Base-by-base conservation (phyloP, 352 stramenopile genomes). In the Globisporangium ultimum region DNA sequence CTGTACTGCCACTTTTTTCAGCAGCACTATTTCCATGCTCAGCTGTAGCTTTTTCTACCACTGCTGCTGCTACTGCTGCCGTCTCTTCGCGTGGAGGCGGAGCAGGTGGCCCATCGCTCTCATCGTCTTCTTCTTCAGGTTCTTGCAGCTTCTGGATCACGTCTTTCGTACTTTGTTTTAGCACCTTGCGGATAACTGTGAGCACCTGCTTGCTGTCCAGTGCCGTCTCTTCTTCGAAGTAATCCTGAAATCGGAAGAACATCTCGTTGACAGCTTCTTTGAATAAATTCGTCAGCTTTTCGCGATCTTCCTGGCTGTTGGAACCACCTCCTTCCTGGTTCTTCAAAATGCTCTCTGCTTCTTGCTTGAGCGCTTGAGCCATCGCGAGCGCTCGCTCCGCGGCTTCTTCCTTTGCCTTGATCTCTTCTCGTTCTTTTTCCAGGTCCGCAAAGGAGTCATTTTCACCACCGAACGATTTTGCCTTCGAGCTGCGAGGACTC, bases 181-280 rank as follows among this genome's bases (percentile, higher is more conserved):
- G 66, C 21, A 93, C 79, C 64, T 89, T 90, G 34, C 80, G 79
- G 65, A 93, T 88, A 3, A 83, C 76, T 17, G 55, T 72, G 22
- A 91, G 74, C 57, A 90, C 81, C 48, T 93, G 84, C 48, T 85
- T 87, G 42, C 76, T 68, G 28, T 93, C 79, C 15, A 91, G 54
- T 0, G 70, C 63, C 4, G 62, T 70, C 22, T 85, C 76, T 41
- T 88, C 78, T 64, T 93, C 84, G 54, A 93, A 91, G 34, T 87
- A 63, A 28, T 93, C 84, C 46, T 93, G 80, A 54, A 93, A 90
- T 5, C 78, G 84, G 63, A 86, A 91, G 55, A 91, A 91, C 72
- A 93, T 87, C 15, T 91, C 80, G 60, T 89, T 93, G 56, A 91
- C 74, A 0, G 74, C 66, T 50, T 91, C 78, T 48, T 93, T 93